phyloP scores from a whole-genome alignment of 2,329 filamentous ascomycete genomes.

The Penicillium expansum region DNA sequence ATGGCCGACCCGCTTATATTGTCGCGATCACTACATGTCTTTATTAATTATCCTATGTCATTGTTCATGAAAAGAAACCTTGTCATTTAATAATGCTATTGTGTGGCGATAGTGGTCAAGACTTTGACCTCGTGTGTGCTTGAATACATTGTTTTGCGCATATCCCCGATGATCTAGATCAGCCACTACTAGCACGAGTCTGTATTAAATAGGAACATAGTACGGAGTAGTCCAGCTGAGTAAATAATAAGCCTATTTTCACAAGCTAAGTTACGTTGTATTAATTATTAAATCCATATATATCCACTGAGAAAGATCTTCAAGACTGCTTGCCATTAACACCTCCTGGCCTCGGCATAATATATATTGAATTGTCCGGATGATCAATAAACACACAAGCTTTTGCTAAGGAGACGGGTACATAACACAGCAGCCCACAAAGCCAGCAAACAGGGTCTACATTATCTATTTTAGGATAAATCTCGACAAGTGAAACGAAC shows the following conservation, averaged over 20 bases:
- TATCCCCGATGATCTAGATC: background rate
- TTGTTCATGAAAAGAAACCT: background rate
- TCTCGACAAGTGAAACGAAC: background rate
- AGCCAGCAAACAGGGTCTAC: background rate
- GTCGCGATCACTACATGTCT: background rate
- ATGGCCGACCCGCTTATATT: background rate
- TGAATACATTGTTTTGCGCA: background rate
- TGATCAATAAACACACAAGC: conserved; percentile 10
- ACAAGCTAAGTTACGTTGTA: background rate
- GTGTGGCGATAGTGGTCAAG: background rate
- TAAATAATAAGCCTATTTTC: background rate
- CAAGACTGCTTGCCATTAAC: background rate
- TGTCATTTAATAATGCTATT: background rate
- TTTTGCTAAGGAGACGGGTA: conserved; percentile 4
- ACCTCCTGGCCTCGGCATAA: background rate
- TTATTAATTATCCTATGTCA: background rate
- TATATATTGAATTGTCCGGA: background rate
- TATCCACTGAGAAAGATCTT: background rate
- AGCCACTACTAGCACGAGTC: background rate
- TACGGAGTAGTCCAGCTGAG: background rate
- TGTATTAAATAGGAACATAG: background rate
- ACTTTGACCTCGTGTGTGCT: background rate
- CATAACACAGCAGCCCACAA: background rate
- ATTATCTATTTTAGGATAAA: background rate
- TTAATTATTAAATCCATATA: background rate